Base-by-base conservation (phyloP, 345 rosid genomes). In the Eucalyptus cloeziana region DNA sequence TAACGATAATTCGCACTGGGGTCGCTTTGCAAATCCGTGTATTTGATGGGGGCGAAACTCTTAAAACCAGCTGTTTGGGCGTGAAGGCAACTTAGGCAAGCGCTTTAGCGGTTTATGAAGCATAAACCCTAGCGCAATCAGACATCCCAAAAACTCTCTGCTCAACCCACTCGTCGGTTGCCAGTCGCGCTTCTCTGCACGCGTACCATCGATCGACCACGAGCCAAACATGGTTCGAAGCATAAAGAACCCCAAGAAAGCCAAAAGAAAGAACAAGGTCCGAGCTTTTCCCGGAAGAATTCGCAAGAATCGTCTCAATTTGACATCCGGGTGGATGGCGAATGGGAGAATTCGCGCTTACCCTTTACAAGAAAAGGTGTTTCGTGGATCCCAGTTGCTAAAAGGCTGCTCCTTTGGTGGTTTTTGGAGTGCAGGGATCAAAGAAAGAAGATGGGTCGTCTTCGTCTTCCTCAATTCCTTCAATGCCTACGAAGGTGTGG, bases 201-300 rank as follows among this genome's bases (percentile, higher is more conserved):
- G 79, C 79, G 5, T 33, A 33, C 81, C 13, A 3, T 33, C 44
- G 25, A 33, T 12, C 43, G 43, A 31, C 81, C 81, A 52, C 45
- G 43, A 76, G 12, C 71, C 44, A 45, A 91, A 88, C 90, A 97
- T 98, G 98, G 97, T 79, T 91, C 98, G 97, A 86, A 92, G 91
- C 91, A 1, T 95, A 10, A 94, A 94, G 92, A 96, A 94, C 89
- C 95, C 94, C 47, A 96, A 97, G 89, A 98, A 95, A 91, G 93
- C 96, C 47, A 95, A 95, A 93, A 93, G 97, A 89, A 98, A 96
- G 94, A 94, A 92, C 92, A 94, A 96, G 96, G 97, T 97, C 86
- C 58, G 71, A 49, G 12, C 49, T 7, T 54, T 67, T 43, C 83
- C 19, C 44, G 13, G 30, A 33, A 31, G 30, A 33, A 31, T 87